Percentiles rank a stretch among this genome's conserved stretches.
Conservation (phyloP, 306 rosid species). For the Trifolium repens region DNA sequence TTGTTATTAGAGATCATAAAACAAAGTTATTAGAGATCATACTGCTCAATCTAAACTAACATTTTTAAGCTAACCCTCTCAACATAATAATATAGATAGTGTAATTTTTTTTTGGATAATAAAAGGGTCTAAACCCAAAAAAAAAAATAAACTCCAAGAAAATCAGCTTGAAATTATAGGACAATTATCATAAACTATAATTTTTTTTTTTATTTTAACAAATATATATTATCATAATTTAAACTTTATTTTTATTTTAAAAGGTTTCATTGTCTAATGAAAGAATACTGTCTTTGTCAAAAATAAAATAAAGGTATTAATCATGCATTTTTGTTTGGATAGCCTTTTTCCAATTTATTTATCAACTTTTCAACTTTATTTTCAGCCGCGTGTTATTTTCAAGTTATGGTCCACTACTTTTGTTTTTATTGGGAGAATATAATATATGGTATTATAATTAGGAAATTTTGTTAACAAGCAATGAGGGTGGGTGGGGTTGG, state of each 20-base stretch:
- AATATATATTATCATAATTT: too few species aligned
- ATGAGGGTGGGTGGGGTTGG: background rate
- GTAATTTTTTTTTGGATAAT: too few species aligned
- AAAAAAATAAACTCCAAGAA: too few species aligned
- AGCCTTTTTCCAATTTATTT: conserved; percentile 1
- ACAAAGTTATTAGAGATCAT: too few species aligned
- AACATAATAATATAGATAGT: too few species aligned
- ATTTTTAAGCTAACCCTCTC: too few species aligned
- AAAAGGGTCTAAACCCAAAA: too few species aligned
- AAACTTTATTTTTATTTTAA: background rate
- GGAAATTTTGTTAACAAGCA: background rate
- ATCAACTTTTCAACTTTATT: conserved; percentile 10
- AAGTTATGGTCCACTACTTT: background rate
- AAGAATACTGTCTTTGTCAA: background rate
- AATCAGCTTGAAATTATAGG: too few species aligned
- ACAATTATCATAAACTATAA: too few species aligned
- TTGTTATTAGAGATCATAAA: too few species aligned
- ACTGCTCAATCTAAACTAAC: too few species aligned
- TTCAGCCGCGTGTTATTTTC: conserved; percentile 10
- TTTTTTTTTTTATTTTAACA: too few species aligned
- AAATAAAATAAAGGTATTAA: background rate
- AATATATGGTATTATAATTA: background rate
- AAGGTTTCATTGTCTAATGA: background rate
- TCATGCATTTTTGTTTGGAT: background rate
- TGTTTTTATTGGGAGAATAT: background rate